Evolutionary conservation across 2,329 filamentous ascomycete species (phyloP), one percentile per base, ranked within the genome.

Genomic region (Penicillium brevicompactum): DNA sequence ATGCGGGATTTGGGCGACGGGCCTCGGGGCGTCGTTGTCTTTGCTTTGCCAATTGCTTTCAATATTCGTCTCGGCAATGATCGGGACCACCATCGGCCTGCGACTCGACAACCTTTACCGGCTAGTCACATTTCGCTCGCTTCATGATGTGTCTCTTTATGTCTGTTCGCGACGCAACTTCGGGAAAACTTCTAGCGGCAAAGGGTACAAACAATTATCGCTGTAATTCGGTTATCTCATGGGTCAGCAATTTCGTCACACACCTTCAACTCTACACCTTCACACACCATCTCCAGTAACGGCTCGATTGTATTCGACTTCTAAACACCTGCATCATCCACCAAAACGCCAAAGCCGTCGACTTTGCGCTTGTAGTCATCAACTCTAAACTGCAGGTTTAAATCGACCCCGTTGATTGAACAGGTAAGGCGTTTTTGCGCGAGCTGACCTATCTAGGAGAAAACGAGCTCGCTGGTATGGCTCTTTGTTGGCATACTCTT

Each of bases 211-310:
- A 67, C 67, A 71, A 67, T 65, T 70, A 70, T 72, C 74, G 72
- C 74, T 76, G 74, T 77, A 77, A 75, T 76, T 74, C 72, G 73
- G 70, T 72, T 75, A 61, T 76, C 71, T 74, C 67, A 70, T 75
- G 71, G 64, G 62, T 72, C 74, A 76, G 70, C 73, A 75, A 69
- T 73, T 57, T 65, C 62, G 57, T 56, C 60, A 55, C 51, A 53
- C 51, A 55, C 47, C 47, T 59, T 56, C 58, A 76, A 68, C 71
- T 74, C 61, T 72, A 70, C 69, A 64, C 62, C 63, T 67, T 64
- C 63, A 69, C 68, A 72, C 65, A 72, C 65, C 70, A 68, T 68
- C 67, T 64, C 59, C 65, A 68, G 71, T 76, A 76, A 76, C 74
- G 74, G 74, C 72, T 70, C 70, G 72, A 67, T 71, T 70, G 68